These are phyloP conservation scores for Salvia splendens DNA, from an alignment of 257 asterid species.

Conservation along the genomic window DNA sequence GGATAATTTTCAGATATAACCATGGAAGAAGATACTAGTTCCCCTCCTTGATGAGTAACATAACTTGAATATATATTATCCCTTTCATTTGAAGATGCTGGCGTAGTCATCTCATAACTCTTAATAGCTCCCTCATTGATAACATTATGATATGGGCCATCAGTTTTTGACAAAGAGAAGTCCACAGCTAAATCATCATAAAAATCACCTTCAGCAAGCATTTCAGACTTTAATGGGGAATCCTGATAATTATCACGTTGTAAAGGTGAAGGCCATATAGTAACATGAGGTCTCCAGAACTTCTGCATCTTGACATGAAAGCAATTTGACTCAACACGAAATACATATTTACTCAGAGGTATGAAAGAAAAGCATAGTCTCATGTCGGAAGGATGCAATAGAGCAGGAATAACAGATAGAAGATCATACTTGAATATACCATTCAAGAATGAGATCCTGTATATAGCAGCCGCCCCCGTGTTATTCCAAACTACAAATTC, in stretches of 20 bases:
- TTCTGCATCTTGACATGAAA: conserved; percentile 50
- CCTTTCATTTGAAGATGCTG: conserved; percentile 28
- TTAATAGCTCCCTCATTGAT: conserved; percentile 23
- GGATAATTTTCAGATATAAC: conserved; percentile 70
- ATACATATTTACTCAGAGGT: conserved; percentile 48
- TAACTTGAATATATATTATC: conserved; percentile 33
- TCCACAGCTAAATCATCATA: conserved; percentile 52
- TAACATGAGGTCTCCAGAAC: conserved; percentile 76
- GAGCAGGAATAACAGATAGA: conserved; percentile 57
- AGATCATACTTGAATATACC: conserved; percentile 51
- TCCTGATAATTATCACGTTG: conserved; percentile 41
- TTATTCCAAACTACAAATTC: conserved; percentile 77
- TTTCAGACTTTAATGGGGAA: conserved; percentile 45
- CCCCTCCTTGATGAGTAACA: conserved; percentile 42
- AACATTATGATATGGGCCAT: conserved; percentile 35
- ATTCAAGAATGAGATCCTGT: conserved; percentile 60
- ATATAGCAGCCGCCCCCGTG: conserved; percentile 63
- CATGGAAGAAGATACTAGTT: conserved; percentile 85
- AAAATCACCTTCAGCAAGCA: conserved; percentile 54
- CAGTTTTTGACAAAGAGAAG: conserved; percentile 37
- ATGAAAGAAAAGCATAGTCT: conserved; percentile 54
- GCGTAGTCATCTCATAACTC: conserved; percentile 31
- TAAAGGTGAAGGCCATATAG: conserved; percentile 67
- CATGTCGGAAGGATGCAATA: conserved; percentile 41
- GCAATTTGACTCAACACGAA: conserved; percentile 73